These are phyloP conservation scores for Helicocarpus griseus DNA, from an alignment of 2,329 filamentous ascomycete genomes.

Conservation along the genomic window DNA sequence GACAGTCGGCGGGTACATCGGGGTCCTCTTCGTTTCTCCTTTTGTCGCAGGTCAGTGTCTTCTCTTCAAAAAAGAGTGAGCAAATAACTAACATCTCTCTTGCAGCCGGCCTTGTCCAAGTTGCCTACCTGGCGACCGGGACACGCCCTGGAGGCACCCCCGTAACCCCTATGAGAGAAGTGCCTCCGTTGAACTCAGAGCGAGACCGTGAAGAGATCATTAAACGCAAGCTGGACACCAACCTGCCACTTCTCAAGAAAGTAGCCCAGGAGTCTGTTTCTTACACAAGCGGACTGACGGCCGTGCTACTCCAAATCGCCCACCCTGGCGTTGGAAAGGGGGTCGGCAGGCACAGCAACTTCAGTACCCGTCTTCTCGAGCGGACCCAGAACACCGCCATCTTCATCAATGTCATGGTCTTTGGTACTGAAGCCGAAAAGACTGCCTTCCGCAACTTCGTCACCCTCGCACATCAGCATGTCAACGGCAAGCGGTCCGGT, in stretches of 20 bases:
- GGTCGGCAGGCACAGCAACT: constrained; percentile 18
- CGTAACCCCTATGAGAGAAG: not conserved
- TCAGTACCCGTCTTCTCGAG: constrained; percentile 16
- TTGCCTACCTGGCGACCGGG: not conserved
- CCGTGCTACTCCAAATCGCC: constrained; percentile 20
- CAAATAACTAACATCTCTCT: not conserved
- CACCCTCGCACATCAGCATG: constrained; percentile 8
- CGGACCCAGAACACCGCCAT: constrained; percentile 18
- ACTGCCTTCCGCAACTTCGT: constrained; percentile 8
- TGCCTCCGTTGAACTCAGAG: not conserved
- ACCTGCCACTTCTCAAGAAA: not conserved
- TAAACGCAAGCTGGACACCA: not conserved
- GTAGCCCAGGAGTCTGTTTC: not conserved
- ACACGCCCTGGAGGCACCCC: not conserved
- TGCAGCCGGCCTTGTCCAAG: not conserved
- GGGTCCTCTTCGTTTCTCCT: not conserved
- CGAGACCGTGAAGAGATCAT: not conserved
- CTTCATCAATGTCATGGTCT: constrained; percentile 15
- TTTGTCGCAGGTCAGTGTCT: not conserved
- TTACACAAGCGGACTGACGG: constrained; percentile 6
- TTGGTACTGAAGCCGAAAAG: constrained; percentile 9
- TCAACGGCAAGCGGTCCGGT: constrained; percentile 5
- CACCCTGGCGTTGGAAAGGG: constrained; percentile 19
- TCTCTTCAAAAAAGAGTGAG: not conserved
- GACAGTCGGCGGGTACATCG: not conserved